Evolutionary conservation across 23 red algal genomes (phyloP), one percentile per base, ranked within the genome.

Genomic region (Pyropia yezoensis): DNA sequence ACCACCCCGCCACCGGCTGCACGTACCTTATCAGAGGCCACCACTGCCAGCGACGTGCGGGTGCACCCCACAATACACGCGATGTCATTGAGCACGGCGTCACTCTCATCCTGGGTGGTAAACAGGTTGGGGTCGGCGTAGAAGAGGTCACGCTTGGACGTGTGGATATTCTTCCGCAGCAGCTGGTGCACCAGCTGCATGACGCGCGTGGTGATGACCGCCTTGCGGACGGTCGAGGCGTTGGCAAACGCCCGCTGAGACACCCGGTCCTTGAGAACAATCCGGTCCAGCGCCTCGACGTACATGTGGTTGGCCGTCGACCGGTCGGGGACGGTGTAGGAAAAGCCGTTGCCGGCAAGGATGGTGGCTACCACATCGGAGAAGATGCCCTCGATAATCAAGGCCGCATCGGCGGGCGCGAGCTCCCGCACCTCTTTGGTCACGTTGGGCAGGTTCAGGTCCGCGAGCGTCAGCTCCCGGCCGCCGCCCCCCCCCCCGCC

Each of bases 61-160:
- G 90, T 95, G 50, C 90, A 95, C 32, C 90, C 90, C 32, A 95
- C 34, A 64, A 95, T 76, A 57, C 90, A 95, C 13, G 90, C 90
- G 1, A 95, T 68, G 56, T 95, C 90, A 59, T 95, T 95, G 21
- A 95, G 55, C 26, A 95, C 90, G 14, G 87, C 90, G 79, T 95
- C 90, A 62, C 76, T 83, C 54, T 95, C 90, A n/a, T 55, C 76
- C 55, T 95, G 90, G 1, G 68, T 65, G 19, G 68, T 75, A 54
- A 95, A 95, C 27, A 95, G 52, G 52, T 95, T 95, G 34, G 87
- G 82, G 76, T 95, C 90, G 3, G 90, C 87, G 67, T 95, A 95
- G 63, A 74, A 95, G 61, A 95, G 57, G 57, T 95, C 90, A 34
- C 90, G 63, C 63, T 95, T 95, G 14, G 90, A 88, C 13, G 67